Evolutionary conservation across 768 basidiomycete genomes (phyloP).

Genomic region (Rickenella mellea): DNA sequence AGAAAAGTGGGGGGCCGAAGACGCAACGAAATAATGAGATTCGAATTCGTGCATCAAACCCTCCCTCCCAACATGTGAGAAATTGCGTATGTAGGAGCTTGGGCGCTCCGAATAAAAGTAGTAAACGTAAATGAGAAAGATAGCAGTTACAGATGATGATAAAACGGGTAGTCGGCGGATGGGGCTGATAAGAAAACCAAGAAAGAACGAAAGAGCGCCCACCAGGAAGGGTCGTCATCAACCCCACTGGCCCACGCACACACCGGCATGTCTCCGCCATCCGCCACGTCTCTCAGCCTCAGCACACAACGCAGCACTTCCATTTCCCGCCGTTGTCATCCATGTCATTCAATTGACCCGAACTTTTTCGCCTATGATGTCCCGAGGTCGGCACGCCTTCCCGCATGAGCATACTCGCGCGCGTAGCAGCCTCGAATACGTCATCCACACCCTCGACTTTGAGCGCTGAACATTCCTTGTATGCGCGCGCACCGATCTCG

Average conservation of each 20-base stretch:
- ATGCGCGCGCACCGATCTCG: constrained; percentile 83
- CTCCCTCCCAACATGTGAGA: too few relatives aligned
- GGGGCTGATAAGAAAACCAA: not conserved
- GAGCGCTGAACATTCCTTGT: constrained; percentile 90
- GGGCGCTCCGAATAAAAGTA: not conserved
- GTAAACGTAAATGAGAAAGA: not conserved
- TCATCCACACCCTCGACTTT: constrained; percentile 92
- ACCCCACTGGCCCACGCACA: not conserved
- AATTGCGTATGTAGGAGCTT: too few relatives aligned
- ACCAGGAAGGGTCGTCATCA: too few relatives aligned
- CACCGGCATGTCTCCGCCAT: not conserved
- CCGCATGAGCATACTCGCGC: constrained; percentile 93
- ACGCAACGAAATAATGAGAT: too few relatives aligned
- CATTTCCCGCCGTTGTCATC: constrained; percentile 31
- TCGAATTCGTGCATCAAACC: too few relatives aligned
- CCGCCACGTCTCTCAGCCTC: not conserved
- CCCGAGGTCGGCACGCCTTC: constrained; percentile 54
- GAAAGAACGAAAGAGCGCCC: not conserved
- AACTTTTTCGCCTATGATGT: constrained; percentile 44
- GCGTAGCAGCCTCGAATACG: constrained; percentile 93
- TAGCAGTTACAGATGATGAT: not conserved
- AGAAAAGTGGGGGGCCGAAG: too few relatives aligned
- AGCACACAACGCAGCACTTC: constrained; percentile 67
- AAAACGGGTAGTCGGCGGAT: not conserved
- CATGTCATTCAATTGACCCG: constrained; percentile 25